A percentile compares a stretch with the other conserved stretches of the same genome.
Conservation (phyloP, 208 protist genomes). For the Balamuthia mandrillaris region DNA sequence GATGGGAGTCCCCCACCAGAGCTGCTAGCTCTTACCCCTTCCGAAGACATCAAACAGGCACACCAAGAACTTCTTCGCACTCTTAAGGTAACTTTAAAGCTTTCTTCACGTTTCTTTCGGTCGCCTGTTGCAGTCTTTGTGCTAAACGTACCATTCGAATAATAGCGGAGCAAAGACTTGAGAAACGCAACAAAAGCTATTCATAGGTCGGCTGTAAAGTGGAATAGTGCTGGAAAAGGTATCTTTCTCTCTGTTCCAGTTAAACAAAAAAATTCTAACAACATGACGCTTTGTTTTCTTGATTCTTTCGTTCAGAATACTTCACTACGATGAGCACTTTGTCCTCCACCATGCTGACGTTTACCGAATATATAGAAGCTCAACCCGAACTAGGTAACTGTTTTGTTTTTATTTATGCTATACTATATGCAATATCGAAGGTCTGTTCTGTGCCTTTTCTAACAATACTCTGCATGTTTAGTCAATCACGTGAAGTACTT, state of each 20-base stretch:
- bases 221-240: background rate
- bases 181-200: constrained; percentile 1
- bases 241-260: background rate
- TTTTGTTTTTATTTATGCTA: background rate
- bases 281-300: background rate
- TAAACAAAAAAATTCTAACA: background rate
- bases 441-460: background rate
- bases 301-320: background rate
- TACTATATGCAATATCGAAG: background rate
- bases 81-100: too few species aligned
- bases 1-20: too few species aligned
- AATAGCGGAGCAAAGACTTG: background rate
- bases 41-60: too few species aligned
- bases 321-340: background rate
- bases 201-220: background rate
- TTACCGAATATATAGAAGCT: background rate
- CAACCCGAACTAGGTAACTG: background rate
- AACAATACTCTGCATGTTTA: background rate
- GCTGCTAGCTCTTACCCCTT: too few species aligned
- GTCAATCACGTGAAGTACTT: background rate
- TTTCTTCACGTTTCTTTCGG: too few species aligned
- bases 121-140: too few species aligned
- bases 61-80: too few species aligned
- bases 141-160: too few species aligned
- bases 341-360: background rate